These are phyloP conservation scores for Phalaenopsis hybrid DNA, from an alignment of 116 monocot species.

Conservation along the genomic window DNA sequence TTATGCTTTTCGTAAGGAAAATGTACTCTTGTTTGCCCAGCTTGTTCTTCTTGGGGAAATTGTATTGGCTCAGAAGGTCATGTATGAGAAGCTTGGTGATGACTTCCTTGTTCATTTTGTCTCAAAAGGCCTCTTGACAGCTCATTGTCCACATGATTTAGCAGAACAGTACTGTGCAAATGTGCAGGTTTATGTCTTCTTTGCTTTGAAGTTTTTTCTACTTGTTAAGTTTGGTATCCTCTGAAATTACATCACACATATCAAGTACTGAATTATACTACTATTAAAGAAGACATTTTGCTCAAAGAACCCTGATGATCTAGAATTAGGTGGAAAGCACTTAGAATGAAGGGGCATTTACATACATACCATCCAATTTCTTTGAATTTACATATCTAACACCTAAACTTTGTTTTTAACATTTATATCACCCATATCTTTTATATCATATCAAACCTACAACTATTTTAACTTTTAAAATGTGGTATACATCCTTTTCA, in stretches of 20 bases:
- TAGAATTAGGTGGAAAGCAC: background rate
- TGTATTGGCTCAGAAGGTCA: slow-evolving; percentile 70
- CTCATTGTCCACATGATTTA: slow-evolving; percentile 71
- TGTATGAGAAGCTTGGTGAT: slow-evolving; percentile 82
- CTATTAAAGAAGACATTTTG: no score
- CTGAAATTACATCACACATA: slow-evolving; percentile 42
- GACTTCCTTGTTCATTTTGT: slow-evolving; percentile 65
- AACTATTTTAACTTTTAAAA: no score
- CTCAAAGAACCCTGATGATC: background rate
- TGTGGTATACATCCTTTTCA: no score
- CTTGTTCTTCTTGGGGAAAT: slow-evolving; percentile 89
- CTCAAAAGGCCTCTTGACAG: slow-evolving; percentile 47
- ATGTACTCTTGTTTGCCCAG: slow-evolving; percentile 12
- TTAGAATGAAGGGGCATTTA: no score
- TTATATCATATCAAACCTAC: no score
- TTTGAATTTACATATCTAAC: no score
- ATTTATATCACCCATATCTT: no score
- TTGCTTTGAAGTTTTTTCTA: slow-evolving; percentile 20
- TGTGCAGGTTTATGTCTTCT: slow-evolving; percentile 45
- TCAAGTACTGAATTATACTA: slow-evolving; percentile 27
- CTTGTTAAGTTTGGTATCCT: slow-evolving; percentile 60
- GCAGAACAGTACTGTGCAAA: slow-evolving; percentile 69
- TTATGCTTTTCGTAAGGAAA: no score
- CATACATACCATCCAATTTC: no score
- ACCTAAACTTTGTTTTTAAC: no score